Conservation (phyloP, 441 rosid species). For the Euphorbia schlechtendalii region DNA sequence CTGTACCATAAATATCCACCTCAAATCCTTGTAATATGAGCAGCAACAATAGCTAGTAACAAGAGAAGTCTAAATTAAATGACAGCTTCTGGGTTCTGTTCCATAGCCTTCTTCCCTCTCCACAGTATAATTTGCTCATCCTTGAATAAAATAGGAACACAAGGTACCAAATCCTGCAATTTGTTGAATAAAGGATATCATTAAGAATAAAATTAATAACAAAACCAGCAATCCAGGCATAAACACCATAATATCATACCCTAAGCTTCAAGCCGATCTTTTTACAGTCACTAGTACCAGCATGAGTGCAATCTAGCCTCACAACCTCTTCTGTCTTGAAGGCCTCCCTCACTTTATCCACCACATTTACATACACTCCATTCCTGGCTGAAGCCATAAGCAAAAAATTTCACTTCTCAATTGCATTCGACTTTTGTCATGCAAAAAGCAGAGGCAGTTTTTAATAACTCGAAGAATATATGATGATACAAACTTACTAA, state of each 20-base stretch:
- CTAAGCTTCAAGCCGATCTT: constrained; percentile 66
- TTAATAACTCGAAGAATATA: neutral
- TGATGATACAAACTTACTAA: constrained; percentile 40
- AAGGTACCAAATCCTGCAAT: constrained; percentile 77
- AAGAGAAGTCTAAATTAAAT: neutral
- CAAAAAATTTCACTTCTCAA: neutral
- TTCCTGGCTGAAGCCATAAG: constrained; percentile 55
- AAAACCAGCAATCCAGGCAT: constrained; percentile 10
- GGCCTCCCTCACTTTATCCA: constrained; percentile 64
- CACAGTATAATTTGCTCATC: constrained; percentile 77
- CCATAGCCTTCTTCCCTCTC: constrained; percentile 44
- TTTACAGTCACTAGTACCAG: constrained; percentile 80
- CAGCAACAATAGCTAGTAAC: too few relatives aligned
- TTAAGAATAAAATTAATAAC: neutral
- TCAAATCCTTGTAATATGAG: too few relatives aligned
- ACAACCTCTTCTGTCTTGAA: constrained; percentile 60
- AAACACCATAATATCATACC: constrained; percentile 31
- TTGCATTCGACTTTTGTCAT: neutral
- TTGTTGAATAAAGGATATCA: constrained; percentile 5
- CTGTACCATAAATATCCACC: neutral
- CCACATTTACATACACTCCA: constrained; percentile 73
- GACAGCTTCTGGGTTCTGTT: constrained; percentile 12
- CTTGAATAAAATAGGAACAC: constrained; percentile 71
- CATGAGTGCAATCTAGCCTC: constrained; percentile 72
- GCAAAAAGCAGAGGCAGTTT: neutral